Conservation (phyloP, 768 basidiomycete species). For the Hypsizygus marmoreus region DNA sequence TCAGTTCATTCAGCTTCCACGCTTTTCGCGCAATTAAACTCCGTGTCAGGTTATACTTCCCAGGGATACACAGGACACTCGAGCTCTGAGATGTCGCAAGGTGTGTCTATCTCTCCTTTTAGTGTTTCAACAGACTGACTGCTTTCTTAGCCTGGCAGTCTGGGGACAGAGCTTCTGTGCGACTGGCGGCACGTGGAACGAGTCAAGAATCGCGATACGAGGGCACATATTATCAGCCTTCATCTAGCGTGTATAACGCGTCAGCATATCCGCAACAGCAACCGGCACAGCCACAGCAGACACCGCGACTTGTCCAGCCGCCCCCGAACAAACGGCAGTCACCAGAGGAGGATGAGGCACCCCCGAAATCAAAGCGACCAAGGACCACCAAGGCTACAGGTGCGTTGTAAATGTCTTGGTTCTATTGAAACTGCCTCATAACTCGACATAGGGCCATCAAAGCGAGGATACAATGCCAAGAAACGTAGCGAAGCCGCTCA, state of each 20-base stretch:
- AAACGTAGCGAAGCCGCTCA: slow-evolving; percentile 73
- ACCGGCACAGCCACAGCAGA: slow-evolving; percentile 1
- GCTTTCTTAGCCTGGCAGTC: slow-evolving; percentile 47
- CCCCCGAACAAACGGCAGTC: slow-evolving; percentile 33
- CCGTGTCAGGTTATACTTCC: slow-evolving; percentile 18
- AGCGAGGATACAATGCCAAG: slow-evolving; percentile 70
- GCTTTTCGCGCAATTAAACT: not conserved
- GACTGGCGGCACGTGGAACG: slow-evolving; percentile 54
- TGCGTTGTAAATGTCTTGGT: slow-evolving; percentile 11
- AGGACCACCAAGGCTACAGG: slow-evolving; percentile 39
- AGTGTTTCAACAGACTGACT: slow-evolving; percentile 20
- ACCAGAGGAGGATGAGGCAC: slow-evolving; percentile 39
- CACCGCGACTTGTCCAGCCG: slow-evolving; percentile 20
- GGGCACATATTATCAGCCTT: slow-evolving; percentile 9
- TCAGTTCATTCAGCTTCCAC: slow-evolving; percentile 21
- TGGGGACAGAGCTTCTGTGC: slow-evolving; percentile 57
- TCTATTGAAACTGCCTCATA: slow-evolving; percentile 6
- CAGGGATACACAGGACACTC: slow-evolving; percentile 36
- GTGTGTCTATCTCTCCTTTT: slow-evolving; percentile 25
- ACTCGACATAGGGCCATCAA: slow-evolving; percentile 42
- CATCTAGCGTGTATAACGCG: slow-evolving; percentile 11
- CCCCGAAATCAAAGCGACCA: slow-evolving; percentile 50
- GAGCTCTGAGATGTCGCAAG: slow-evolving; percentile 25
- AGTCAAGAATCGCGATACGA: slow-evolving; percentile 25
- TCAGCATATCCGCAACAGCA: slow-evolving; percentile 6